Evolutionary conservation across 371 early-diverging fungal species (phyloP).

Genomic region (Dinochytrium kinnereticum): DNA sequence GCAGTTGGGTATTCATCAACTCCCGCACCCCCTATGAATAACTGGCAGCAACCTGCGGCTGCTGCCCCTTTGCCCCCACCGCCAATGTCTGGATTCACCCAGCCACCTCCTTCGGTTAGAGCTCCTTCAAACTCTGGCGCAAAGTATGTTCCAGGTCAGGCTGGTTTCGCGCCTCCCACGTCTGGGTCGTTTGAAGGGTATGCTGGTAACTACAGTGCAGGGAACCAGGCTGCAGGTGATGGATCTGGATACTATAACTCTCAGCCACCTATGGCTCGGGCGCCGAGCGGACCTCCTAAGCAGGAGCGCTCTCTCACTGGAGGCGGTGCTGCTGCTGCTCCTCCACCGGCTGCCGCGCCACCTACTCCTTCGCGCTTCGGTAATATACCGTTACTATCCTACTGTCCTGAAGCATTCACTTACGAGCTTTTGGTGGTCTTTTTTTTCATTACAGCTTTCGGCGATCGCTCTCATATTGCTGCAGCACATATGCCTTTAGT

Average conservation of each 20-base stretch:
- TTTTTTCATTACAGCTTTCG: constrained; percentile 54
- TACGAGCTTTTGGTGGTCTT: no score
- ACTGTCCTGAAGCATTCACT: not conserved
- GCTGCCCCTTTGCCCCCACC: constrained; percentile 21
- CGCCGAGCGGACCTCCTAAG: not conserved
- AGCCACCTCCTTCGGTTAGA: not conserved
- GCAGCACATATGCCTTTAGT: constrained; percentile 62
- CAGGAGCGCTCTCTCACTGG: constrained; percentile 6
- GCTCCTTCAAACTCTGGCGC: not conserved
- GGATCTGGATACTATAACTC: not conserved
- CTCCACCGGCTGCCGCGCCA: constrained; percentile 13
- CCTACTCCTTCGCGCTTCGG: constrained; percentile 19
- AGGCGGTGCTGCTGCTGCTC: not conserved
- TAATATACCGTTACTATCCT: constrained; percentile 3
- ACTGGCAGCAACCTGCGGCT: not conserved
- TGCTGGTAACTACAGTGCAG: not conserved
- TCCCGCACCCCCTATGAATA: not conserved
- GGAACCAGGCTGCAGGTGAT: not conserved
- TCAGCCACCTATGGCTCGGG: constrained; percentile 2
- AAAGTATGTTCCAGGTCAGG: no score
- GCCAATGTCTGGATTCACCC: constrained; percentile 8
- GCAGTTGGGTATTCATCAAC: not conserved
- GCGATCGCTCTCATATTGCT: constrained; percentile 83
- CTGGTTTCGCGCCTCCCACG: not conserved
- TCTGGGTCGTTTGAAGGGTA: not conserved